A percentile compares a stretch with the other conserved stretches of the same genome.
Evolutionary conservation across 305 asterid species (phyloP).

Genomic region (Solanum hybrid): DNA sequence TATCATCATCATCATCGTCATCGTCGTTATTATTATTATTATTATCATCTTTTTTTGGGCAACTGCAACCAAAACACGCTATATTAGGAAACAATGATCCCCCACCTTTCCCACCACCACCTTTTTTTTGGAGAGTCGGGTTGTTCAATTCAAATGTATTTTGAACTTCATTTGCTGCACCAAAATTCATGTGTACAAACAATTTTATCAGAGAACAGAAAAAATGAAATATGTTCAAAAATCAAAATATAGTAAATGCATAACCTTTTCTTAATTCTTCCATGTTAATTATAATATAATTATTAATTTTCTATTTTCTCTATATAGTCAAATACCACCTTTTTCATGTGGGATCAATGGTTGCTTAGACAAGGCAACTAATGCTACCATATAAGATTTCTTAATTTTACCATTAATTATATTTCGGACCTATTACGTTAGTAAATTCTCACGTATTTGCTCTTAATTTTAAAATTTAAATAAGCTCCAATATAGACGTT

Average conservation of each 20-base stretch:
- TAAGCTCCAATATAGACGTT: not conserved
- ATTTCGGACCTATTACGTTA: not conserved
- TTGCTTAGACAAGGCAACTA: not conserved
- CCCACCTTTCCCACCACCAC: not conserved
- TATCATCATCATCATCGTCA: not conserved
- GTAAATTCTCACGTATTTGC: not conserved
- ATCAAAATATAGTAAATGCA: not conserved
- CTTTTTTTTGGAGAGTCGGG: not conserved
- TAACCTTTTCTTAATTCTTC: not conserved
- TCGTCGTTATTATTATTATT: not conserved
- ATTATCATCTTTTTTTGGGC: not conserved
- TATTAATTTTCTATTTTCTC: not conserved
- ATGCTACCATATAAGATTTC: not conserved
- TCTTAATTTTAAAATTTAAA: too few species aligned
- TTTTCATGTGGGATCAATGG: not conserved
- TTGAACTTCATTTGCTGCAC: not conserved
- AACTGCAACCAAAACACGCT: not conserved
- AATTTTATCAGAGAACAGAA: not conserved
- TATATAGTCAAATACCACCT: not conserved
- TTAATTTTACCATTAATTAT: not conserved
- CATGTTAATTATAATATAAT: not conserved
- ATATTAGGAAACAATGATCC: not conserved
- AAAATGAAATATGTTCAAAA: not conserved
- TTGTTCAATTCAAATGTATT: not conserved
- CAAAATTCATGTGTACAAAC: not conserved